These are phyloP conservation scores for Verticillium dahliae DNA, from an alignment of 2,329 filamentous ascomycete species.

Conservation along the genomic window DNA sequence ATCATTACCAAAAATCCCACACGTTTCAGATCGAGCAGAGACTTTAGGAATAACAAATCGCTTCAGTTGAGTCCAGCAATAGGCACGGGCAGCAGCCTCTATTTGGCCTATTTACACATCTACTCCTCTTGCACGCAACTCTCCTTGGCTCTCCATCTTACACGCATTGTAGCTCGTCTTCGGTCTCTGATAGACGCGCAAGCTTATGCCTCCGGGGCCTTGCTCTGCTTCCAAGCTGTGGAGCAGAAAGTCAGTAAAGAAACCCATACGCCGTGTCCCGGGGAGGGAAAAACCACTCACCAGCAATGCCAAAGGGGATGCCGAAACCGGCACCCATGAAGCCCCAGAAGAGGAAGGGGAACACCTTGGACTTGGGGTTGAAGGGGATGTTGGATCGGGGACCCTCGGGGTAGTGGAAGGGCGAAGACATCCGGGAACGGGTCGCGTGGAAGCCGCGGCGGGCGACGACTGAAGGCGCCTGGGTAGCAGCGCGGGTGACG, in stretches of 20 bases:
- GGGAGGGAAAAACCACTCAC: slow-evolving; percentile 35
- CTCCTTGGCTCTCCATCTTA: background rate
- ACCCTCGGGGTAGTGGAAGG: slow-evolving; percentile 98
- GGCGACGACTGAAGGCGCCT: slow-evolving; percentile 64
- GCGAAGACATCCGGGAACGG: slow-evolving; percentile 75
- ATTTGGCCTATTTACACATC: slow-evolving; percentile 1
- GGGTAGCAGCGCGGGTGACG: slow-evolving; percentile 49
- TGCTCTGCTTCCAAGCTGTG: slow-evolving; percentile 42
- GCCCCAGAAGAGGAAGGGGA: slow-evolving; percentile 74
- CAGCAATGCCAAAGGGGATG: slow-evolving; percentile 56
- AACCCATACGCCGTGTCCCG: background rate
- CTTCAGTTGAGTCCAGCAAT: background rate
- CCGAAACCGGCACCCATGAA: slow-evolving; percentile 55
- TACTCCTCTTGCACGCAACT: background rate
- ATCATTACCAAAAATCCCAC: too few relatives aligned
- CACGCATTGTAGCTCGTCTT: background rate
- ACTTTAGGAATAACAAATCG: background rate
- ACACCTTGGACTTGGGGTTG: slow-evolving; percentile 87
- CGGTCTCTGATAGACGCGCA: background rate
- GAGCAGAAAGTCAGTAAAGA: background rate
- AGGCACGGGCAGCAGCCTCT: background rate
- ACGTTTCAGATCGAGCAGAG: too few relatives aligned
- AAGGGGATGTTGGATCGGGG: slow-evolving; percentile 93
- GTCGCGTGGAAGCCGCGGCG: slow-evolving; percentile 94
- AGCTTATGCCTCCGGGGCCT: slow-evolving; percentile 27